phyloP scores from a whole-genome alignment of 2,329 filamentous ascomycete genomes.

The Fusarium liriodendri region DNA sequence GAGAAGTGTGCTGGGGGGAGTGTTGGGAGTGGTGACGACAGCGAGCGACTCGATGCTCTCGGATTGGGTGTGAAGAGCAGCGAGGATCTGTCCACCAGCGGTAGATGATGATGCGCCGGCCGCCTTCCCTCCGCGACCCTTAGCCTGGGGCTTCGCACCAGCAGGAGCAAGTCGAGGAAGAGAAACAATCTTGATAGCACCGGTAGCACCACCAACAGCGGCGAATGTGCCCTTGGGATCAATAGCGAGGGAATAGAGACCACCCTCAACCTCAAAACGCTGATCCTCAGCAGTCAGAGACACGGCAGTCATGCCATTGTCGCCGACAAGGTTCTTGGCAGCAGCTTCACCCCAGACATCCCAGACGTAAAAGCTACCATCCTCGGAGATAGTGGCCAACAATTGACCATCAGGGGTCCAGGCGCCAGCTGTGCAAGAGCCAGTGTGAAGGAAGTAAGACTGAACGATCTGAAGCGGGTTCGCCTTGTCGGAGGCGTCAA shows the following conservation, averaged over 20 bases:
- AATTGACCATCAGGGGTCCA: slow-evolving; percentile 92
- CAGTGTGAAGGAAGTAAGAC: slow-evolving; percentile 92
- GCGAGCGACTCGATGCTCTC: slow-evolving; percentile 81
- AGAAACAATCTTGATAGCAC: slow-evolving; percentile 85
- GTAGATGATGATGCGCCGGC: slow-evolving; percentile 49
- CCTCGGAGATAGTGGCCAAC: slow-evolving; percentile 89
- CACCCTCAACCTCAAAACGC: slow-evolving; percentile 91
- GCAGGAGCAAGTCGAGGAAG: slow-evolving; percentile 71
- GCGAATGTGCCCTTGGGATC: slow-evolving; percentile 83
- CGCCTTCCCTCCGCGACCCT: slow-evolving; percentile 47
- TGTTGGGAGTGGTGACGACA: slow-evolving; percentile 59
- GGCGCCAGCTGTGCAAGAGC: slow-evolving; percentile 84
- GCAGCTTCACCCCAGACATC: slow-evolving; percentile 87
- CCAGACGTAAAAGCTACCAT: slow-evolving; percentile 90
- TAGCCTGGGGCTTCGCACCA: slow-evolving; percentile 38
- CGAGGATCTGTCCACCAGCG: slow-evolving; percentile 74
- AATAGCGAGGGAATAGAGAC: slow-evolving; percentile 87
- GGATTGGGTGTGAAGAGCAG: slow-evolving; percentile 81
- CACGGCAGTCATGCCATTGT: slow-evolving; percentile 75
- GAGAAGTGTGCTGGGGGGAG: slow-evolving; percentile 65
- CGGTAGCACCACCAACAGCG: slow-evolving; percentile 88
- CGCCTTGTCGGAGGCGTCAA: slow-evolving; percentile 72
- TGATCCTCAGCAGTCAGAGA: slow-evolving; percentile 84
- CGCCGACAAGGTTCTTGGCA: slow-evolving; percentile 61
- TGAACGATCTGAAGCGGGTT: slow-evolving; percentile 83